A percentile compares a stretch with the other conserved stretches of the same genome.
Conservation (phyloP, 129 eudicot species). For the Glebionis coronaria region DNA sequence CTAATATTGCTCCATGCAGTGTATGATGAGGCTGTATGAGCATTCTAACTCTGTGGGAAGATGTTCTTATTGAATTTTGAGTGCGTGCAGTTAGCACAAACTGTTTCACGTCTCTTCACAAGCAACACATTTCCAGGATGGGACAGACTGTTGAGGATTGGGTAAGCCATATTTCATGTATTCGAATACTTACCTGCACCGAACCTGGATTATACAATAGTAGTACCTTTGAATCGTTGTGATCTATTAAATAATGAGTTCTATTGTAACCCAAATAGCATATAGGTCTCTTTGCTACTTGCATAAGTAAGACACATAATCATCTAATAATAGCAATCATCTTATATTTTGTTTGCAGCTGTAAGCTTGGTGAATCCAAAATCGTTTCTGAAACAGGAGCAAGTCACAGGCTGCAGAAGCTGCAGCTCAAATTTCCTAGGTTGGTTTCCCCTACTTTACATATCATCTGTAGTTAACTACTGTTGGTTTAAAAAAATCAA, state of each 20-base stretch:
- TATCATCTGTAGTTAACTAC: not conserved
- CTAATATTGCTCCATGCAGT: not conserved
- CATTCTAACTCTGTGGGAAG: not conserved
- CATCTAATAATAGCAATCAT: not conserved
- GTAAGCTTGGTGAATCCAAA: conserved; percentile 95
- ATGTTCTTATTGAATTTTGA: not conserved
- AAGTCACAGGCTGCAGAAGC: conserved; percentile 84
- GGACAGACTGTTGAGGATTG: conserved; percentile 74
- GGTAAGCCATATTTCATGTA: conserved; percentile 46
- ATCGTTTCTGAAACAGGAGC: conserved; percentile 84
- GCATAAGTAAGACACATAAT: not conserved
- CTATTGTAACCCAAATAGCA: too few species aligned
- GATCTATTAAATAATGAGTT: not conserved
- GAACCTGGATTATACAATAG: not conserved
- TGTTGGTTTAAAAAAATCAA: not conserved
- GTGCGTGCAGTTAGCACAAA: conserved; percentile 68
- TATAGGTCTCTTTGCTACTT: too few species aligned
- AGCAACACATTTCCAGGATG: conserved; percentile 92
- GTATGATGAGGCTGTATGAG: not conserved
- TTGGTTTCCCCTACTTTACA: conserved; percentile 27
- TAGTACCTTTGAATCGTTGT: not conserved
- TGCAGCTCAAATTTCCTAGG: conserved; percentile 99
- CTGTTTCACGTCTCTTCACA: conserved; percentile 72
- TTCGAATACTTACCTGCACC: not conserved
- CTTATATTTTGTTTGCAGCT: conserved; percentile 40